A percentile compares a stretch with the other conserved stretches of the same genome.
Conservation (phyloP, 2,329 filamentous ascomycete genomes). For the Paecilomyces formosus region DNA sequence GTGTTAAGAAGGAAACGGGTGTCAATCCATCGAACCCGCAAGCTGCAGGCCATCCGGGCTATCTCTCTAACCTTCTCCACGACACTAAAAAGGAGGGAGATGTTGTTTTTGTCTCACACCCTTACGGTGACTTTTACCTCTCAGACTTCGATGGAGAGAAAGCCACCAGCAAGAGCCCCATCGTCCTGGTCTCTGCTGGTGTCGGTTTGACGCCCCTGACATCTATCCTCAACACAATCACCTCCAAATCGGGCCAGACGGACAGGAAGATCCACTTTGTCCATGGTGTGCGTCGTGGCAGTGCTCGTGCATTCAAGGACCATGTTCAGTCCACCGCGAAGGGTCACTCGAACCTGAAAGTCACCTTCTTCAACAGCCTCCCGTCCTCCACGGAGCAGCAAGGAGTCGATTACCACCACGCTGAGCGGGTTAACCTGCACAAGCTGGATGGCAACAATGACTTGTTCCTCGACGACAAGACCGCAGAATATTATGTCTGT, state of each 20-base stretch:
- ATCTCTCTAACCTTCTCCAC: constrained; percentile 64
- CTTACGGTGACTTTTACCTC: constrained; percentile 55
- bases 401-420: constrained; percentile 53
- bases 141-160: constrained; percentile 32
- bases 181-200: constrained; percentile 57
- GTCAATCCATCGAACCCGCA: constrained; percentile 44
- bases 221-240: constrained; percentile 52
- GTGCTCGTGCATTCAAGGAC: constrained; percentile 45
- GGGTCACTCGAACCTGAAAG: constrained; percentile 41
- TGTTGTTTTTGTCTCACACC: constrained; percentile 58
- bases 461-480: constrained; percentile 48
- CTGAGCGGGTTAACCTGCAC: constrained; percentile 52
- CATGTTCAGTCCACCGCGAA: constrained; percentile 42
- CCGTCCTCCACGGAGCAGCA: constrained; percentile 38
- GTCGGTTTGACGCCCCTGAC: constrained; percentile 55
- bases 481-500: constrained; percentile 63
- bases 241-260: constrained; percentile 32
- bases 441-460: constrained; percentile 45
- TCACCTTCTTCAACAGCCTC: constrained; percentile 53
- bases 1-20: constrained; percentile 60
- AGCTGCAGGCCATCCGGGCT: constrained; percentile 50
- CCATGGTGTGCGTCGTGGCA: constrained; percentile 47
- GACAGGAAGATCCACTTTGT: constrained; percentile 51
- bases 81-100: constrained; percentile 56
- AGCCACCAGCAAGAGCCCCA: constrained; percentile 31